phyloP scores from a whole-genome alignment of 495 filamentous ascomycete species.

The Penicillium ochrochloron region DNA sequence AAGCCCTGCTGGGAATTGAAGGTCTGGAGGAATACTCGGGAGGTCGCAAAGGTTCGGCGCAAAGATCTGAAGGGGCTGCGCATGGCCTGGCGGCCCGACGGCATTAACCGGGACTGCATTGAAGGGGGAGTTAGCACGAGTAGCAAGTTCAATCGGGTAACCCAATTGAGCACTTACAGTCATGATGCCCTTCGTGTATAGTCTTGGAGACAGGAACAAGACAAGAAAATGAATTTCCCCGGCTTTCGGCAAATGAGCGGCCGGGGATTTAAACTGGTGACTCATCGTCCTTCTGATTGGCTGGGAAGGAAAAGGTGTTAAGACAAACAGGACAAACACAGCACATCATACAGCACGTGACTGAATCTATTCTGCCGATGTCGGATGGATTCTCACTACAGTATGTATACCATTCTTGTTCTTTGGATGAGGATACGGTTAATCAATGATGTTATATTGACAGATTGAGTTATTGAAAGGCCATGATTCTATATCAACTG shows the following conservation, averaged over 20 bases:
- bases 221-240: constrained; percentile 14
- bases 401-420: neutral
- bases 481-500: too few species aligned
- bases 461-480: neutral
- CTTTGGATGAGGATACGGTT: neutral
- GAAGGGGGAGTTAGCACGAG: neutral
- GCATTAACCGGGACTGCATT: constrained; percentile 41
- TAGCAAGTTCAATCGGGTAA: constrained; percentile 1
- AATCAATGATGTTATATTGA: neutral
- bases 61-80: constrained; percentile 30
- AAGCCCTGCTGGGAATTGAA: constrained; percentile 47
- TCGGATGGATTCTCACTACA: neutral
- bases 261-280: constrained; percentile 19
- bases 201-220: constrained; percentile 2
- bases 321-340: constrained; percentile 15
- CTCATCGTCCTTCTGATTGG: constrained; percentile 25
- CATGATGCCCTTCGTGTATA: constrained; percentile 26
- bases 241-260: constrained; percentile 28
- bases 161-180: constrained; percentile 31
- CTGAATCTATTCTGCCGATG: neutral
- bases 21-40: constrained; percentile 39
- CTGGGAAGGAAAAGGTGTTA: neutral
- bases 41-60: constrained; percentile 45
- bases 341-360: constrained; percentile 18
- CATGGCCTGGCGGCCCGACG: constrained; percentile 32